Evolutionary conservation across 495 filamentous ascomycete species (phyloP), one percentile per base, ranked within the genome.

Genomic region (Polyplosphaeria fusca): DNA sequence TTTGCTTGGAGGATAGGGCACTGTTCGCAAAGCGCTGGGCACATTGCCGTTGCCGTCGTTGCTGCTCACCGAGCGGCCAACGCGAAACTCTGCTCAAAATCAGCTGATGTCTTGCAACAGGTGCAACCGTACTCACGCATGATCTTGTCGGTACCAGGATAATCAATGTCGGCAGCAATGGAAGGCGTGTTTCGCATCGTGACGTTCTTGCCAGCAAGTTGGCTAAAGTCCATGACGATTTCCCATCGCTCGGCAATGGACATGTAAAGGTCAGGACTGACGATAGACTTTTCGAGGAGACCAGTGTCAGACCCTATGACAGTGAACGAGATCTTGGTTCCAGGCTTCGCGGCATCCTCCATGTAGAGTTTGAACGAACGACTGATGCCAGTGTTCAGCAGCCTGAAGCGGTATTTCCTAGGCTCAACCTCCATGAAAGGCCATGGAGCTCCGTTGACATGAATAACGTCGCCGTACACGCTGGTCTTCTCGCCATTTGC

Each of bases 391-490:
- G 76, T 73, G 60, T 82, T 70, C 18, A 80, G 61, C 23, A 83
- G 64, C 12, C 80, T 69, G 54, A 83, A 74, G n/a, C 79, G 77
- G 65, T 82, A 82, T 51, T 81, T 81, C 57, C 80, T 72, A 0
- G 79, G 79, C 58, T 82, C 66, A 12, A 83, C 80, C 13, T 68
- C 69, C 11, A 80, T 60, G 63, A 66, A 78, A 0, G 80, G 79
- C 77, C 77, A 82, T 1, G 78, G 77, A 47, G 77, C 74, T 3
- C 75, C 79, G 56, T 83, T 82, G 51, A 83, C 80, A 38, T 76
- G 70, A 38, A 79, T 78, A 19, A 78, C 69, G 41, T 83, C 80
- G 23, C 80, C 81, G 50, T 68, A 83, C 5, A 78, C 58, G 30
- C 71, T 76, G 20, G 58, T 68, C 2, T 55, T 60, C 32, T 82